Percentiles rank a stretch among this genome's conserved stretches.
These are phyloP conservation scores for Rhodotorula sp. DNA, from an alignment of 1,284 basidiomycete genomes.

Conservation along the genomic window DNA sequence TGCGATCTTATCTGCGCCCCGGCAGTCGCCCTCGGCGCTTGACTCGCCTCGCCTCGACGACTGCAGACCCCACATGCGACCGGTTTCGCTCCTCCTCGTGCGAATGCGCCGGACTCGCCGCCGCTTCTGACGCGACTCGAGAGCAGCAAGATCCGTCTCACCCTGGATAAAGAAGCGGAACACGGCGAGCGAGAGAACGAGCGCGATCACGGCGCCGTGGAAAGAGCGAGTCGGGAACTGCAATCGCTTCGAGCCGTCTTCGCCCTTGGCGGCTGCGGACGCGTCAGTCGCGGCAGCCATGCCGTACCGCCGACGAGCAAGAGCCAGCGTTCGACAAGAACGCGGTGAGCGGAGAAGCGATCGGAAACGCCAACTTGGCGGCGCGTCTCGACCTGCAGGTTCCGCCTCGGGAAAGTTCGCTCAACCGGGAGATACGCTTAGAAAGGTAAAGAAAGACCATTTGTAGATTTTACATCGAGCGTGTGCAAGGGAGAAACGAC, in stretches of 20 bases:
- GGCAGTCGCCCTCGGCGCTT: background rate
- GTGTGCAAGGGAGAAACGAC: background rate
- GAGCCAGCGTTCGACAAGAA: background rate
- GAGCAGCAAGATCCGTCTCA: background rate
- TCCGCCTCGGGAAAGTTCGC: too few species aligned
- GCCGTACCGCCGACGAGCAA: background rate
- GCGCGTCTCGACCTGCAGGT: too few species aligned
- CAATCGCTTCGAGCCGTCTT: slow-evolving; percentile 1
- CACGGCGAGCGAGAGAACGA: slow-evolving; percentile 29
- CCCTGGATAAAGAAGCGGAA: slow-evolving; percentile 35
- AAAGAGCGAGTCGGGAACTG: slow-evolving; percentile 23
- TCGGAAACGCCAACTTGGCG: too few species aligned
- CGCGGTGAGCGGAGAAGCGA: too few species aligned
- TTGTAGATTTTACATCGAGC: too few species aligned
- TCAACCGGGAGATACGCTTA: too few species aligned
- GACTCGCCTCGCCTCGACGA: background rate
- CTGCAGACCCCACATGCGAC: background rate
- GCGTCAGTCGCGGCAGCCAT: background rate
- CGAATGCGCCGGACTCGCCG: background rate
- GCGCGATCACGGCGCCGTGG: slow-evolving; percentile 26
- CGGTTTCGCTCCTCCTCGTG: background rate
- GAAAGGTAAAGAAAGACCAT: too few species aligned
- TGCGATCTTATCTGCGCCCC: background rate
- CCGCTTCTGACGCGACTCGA: too few species aligned
- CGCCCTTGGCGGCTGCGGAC: background rate